A percentile compares a stretch with the other conserved stretches of the same genome.
Evolutionary conservation across 2,329 filamentous ascomycete genomes (phyloP).

Genomic region (Cordyceps fumosorosea): DNA sequence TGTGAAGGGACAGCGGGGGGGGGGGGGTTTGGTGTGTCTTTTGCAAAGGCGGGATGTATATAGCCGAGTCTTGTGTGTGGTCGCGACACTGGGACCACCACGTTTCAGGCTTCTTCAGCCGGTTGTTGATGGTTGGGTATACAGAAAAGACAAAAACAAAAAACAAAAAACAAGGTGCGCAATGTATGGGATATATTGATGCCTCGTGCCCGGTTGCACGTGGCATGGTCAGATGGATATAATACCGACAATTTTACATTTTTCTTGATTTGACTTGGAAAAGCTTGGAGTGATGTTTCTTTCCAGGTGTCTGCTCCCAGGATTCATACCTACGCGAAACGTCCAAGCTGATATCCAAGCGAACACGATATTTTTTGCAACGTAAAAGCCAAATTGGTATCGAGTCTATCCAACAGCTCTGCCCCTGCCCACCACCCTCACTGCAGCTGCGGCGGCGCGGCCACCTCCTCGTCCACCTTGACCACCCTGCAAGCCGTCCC

Average conservation of each 20-base stretch:
- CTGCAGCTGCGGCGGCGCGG: slow-evolving; percentile 21
- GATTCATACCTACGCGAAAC: too few species aligned
- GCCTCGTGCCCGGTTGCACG: neutral
- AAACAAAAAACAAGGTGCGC: neutral
- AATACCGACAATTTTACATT: neutral
- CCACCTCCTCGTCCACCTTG: slow-evolving; percentile 37
- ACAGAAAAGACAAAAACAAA: neutral
- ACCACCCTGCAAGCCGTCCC: slow-evolving; percentile 53
- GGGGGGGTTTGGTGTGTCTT: neutral
- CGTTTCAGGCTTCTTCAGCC: neutral
- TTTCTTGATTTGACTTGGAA: neutral
- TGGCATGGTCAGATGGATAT: neutral
- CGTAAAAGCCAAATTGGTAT: neutral
- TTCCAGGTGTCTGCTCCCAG: too few species aligned
- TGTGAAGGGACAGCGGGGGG: neutral
- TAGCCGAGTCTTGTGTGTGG: neutral
- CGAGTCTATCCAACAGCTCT: neutral
- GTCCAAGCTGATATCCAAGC: neutral
- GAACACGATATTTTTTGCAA: neutral
- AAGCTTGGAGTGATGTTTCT: too few species aligned
- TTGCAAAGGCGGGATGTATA: neutral
- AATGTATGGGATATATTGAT: neutral
- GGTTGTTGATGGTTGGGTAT: neutral
- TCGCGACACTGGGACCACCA: neutral
- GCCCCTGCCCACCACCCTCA: neutral